Percentiles rank a stretch among this genome's conserved stretches.
These are phyloP conservation scores for Goffeauzyma gilvescens DNA, from an alignment of 768 basidiomycete species.

Conservation along the genomic window DNA sequence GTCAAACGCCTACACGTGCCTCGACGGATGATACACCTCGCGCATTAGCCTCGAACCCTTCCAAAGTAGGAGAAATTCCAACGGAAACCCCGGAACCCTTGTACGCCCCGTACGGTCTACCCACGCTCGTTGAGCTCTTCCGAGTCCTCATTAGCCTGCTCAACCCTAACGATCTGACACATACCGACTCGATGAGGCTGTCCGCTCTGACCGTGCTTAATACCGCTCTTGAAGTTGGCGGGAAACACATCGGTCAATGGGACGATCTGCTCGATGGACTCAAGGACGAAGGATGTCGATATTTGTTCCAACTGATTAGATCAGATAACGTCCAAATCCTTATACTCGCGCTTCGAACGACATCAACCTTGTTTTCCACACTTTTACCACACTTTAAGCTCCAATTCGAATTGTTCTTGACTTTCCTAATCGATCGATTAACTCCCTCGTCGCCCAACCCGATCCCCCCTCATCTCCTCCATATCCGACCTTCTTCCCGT, in stretches of 20 bases:
- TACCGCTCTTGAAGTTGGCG: constrained; percentile 67
- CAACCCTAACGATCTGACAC: constrained; percentile 81
- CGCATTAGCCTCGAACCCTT: too few species aligned
- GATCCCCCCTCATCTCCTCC: constrained; percentile 17
- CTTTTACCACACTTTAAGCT: constrained; percentile 72
- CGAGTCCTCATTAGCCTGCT: constrained; percentile 87
- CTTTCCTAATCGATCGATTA: constrained; percentile 81
- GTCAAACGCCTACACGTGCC: too few species aligned
- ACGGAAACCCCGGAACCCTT: too few species aligned
- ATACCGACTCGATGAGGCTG: constrained; percentile 86
- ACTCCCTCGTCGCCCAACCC: constrained; percentile 36
- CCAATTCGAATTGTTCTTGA: constrained; percentile 84
- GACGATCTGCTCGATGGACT: constrained; percentile 59
- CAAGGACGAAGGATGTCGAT: constrained; percentile 80
- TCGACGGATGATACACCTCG: too few species aligned
- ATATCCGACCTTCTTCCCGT: constrained; percentile 28
- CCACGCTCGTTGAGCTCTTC: constrained; percentile 76
- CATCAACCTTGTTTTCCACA: constrained; percentile 70
- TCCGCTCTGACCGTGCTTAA: constrained; percentile 75
- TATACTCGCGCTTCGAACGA: constrained; percentile 60
- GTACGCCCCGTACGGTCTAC: constrained; percentile 69
- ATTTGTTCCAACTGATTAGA: constrained; percentile 84
- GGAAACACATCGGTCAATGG: constrained; percentile 53
- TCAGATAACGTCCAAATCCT: constrained; percentile 69
- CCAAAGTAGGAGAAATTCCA: too few species aligned